Evolutionary conservation across 2,329 filamentous ascomycete species (phyloP).

Genomic region (Dothiorella sarmentorum): DNA sequence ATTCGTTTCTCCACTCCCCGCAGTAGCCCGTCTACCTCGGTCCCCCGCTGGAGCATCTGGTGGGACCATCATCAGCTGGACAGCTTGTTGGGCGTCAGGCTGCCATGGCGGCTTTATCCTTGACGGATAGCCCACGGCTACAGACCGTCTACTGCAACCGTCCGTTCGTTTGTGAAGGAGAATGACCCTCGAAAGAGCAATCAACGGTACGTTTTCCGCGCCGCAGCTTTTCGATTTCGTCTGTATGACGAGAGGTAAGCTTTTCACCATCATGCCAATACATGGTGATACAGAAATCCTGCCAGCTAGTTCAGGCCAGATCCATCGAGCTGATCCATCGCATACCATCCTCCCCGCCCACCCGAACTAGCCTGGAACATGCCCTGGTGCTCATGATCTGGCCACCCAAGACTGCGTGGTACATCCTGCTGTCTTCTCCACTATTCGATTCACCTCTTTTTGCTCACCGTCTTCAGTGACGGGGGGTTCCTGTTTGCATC

Average conservation of each 20-base stretch:
- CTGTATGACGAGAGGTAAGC: background rate
- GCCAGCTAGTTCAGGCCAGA: slow-evolving; percentile 1
- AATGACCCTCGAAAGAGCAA: background rate
- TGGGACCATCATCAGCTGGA: slow-evolving; percentile 7
- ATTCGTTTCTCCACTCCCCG: background rate
- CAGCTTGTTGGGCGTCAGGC: background rate
- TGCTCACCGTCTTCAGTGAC: background rate
- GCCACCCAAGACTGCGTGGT: background rate
- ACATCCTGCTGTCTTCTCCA: background rate
- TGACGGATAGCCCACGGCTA: background rate
- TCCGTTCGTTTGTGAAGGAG: background rate
- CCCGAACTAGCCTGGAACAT: background rate
- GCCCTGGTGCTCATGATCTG: background rate
- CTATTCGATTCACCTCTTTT: background rate
- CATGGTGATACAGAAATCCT: background rate
- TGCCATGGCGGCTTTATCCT: background rate
- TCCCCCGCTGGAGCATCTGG: background rate
- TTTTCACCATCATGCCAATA: slow-evolving; percentile 14
- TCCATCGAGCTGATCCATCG: background rate
- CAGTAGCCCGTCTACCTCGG: background rate
- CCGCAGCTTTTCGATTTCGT: background rate
- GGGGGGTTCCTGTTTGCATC: background rate
- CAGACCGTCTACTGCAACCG: background rate
- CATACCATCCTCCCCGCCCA: background rate
- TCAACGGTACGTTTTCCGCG: background rate